phyloP scores from a whole-genome alignment of 768 basidiomycete species.

The Russula foetens region DNA sequence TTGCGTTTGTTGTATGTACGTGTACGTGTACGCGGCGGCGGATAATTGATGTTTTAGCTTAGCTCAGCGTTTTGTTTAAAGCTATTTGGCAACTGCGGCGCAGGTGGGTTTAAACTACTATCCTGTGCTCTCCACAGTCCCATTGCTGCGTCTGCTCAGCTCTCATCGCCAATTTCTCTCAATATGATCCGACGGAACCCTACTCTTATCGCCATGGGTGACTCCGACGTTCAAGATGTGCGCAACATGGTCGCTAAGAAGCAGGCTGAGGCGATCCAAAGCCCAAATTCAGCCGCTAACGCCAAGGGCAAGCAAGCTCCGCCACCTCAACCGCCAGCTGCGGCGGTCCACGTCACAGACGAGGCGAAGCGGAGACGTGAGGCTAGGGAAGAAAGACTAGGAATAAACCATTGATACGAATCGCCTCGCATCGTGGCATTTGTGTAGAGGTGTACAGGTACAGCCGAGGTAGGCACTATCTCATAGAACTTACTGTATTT shows the following conservation, averaged over 20 bases:
- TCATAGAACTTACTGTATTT: background rate
- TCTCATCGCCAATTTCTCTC: too few relatives aligned
- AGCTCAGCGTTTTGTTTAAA: too few relatives aligned
- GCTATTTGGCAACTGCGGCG: conserved; percentile 16
- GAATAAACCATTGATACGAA: conserved; percentile 11
- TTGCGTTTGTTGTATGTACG: too few relatives aligned
- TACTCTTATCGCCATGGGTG: conserved; percentile 68
- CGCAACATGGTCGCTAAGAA: conserved; percentile 44
- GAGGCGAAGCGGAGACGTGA: conserved; percentile 31
- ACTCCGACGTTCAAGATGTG: conserved; percentile 72
- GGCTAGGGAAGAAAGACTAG: conserved; percentile 30
- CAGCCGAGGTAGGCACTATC: background rate
- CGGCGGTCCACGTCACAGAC: conserved; percentile 22
- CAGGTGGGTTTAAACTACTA: background rate
- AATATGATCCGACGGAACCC: conserved; percentile 71
- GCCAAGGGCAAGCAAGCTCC: conserved; percentile 11
- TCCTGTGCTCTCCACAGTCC: background rate
- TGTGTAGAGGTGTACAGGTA: too few relatives aligned
- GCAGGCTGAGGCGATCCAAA: conserved; percentile 21
- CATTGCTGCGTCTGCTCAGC: too few relatives aligned
- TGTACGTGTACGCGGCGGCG: too few relatives aligned
- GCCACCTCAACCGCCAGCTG: background rate
- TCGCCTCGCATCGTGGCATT: background rate
- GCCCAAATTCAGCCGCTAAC: background rate
- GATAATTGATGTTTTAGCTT: too few relatives aligned